Evolutionary conservation across 768 basidiomycete species (phyloP).

Genomic region (Mycena chlorophos): DNA sequence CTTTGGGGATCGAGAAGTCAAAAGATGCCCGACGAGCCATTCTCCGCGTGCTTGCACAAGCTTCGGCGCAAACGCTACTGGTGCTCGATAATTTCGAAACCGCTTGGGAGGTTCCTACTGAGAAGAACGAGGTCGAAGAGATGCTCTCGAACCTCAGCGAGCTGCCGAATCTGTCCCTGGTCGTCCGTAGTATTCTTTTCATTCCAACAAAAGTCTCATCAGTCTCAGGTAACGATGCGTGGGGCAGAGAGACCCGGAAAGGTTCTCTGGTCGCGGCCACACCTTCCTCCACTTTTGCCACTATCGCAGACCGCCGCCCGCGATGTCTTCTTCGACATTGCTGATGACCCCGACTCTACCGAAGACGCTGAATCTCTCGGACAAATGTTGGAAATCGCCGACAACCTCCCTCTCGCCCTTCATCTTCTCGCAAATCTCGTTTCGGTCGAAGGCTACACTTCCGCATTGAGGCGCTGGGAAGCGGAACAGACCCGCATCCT

Average conservation of each 20-base stretch:
- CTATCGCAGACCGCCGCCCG: background rate
- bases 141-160: slow-evolving; percentile 3
- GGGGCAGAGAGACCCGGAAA: slow-evolving; percentile 1
- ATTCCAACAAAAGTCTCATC: background rate
- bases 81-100: slow-evolving; percentile 14
- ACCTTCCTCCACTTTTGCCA: background rate
- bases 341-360: background rate
- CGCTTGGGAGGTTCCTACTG: slow-evolving; percentile 4
- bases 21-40: background rate
- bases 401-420: slow-evolving; percentile 4
- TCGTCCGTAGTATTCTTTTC: background rate
- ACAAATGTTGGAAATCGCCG: slow-evolving; percentile 1
- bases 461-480: background rate
- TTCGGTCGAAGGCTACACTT: slow-evolving; percentile 3
- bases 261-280: slow-evolving; percentile 1
- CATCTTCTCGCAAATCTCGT: slow-evolving; percentile 4
- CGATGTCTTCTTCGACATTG: slow-evolving; percentile 10
- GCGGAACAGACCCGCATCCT: background rate
- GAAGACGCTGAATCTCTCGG: background rate
- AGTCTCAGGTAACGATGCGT: slow-evolving; percentile 4
- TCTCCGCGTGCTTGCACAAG: background rate
- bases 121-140: slow-evolving; percentile 6
- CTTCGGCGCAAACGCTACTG: background rate
- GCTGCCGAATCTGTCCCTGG: background rate
- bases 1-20: background rate